Conservation (phyloP, 495 filamentous ascomycete species). For the Trichoderma gamsii region DNA sequence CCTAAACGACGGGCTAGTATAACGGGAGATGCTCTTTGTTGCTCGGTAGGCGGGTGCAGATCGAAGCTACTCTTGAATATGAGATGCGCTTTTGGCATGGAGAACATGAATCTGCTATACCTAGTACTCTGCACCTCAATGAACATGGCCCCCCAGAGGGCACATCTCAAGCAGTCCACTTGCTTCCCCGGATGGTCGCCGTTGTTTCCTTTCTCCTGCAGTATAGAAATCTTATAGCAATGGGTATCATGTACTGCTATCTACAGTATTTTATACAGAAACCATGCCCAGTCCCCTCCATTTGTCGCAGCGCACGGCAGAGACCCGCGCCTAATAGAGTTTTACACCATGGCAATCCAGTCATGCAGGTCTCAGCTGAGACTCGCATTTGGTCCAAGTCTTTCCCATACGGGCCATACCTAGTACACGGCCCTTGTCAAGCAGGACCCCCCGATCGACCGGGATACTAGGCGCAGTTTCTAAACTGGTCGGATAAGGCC, state of each 20-base stretch:
- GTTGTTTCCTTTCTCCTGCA: no score
- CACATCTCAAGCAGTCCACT: no score
- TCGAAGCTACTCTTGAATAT: no score
- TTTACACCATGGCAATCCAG: neutral
- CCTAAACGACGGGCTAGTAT: neutral
- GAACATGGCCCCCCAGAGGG: no score
- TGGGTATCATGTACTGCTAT: no score
- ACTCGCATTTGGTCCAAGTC: neutral
- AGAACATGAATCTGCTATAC: no score
- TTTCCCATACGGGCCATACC: no score
- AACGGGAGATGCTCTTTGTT: neutral
- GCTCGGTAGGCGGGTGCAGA: neutral
- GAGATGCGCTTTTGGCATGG: no score
- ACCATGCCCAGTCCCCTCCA: neutral
- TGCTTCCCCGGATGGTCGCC: no score
- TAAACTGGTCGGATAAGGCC: neutral
- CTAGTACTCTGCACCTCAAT: no score
- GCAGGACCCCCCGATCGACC: slow-evolving; percentile 2
- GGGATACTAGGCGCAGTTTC: neutral
- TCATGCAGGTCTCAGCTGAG: neutral
- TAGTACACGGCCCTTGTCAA: neutral
- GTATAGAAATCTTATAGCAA: no score
- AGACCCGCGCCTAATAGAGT: neutral
- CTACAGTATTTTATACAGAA: neutral
- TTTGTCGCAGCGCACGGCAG: neutral